Evolutionary conservation across 1,284 basidiomycete species (phyloP).

Genomic region (Microbotryum scabiosae): DNA sequence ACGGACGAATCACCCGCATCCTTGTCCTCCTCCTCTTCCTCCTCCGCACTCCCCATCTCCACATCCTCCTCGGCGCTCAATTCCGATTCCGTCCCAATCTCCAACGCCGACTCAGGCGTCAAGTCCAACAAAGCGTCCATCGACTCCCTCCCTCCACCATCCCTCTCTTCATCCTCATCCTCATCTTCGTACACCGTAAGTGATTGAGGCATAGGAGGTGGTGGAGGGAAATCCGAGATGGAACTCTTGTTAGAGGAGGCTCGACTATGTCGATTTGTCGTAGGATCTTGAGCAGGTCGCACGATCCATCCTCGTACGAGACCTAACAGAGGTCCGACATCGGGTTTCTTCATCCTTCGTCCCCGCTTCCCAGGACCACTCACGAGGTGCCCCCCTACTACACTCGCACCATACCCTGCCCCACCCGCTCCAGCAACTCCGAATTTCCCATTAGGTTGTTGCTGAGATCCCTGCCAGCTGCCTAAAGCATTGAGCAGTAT

Average conservation of each 20-base stretch:
- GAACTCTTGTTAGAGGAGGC: background rate
- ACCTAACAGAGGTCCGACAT: conserved; percentile 64
- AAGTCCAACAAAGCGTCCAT: background rate
- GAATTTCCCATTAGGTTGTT: too few species aligned
- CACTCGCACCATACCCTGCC: too few species aligned
- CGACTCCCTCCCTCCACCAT: background rate
- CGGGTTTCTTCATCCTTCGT: conserved; percentile 37
- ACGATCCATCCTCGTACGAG: conserved; percentile 54
- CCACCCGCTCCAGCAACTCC: too few species aligned
- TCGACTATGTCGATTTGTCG: background rate
- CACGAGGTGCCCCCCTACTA: conserved; percentile 49
- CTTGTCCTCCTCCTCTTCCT: background rate
- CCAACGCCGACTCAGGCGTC: too few species aligned
- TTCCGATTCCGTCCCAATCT: too few species aligned
- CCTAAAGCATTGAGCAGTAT: conserved; percentile 64
- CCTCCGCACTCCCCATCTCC: background rate
- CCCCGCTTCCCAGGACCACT: conserved; percentile 42
- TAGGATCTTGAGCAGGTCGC: background rate
- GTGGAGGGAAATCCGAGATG: conserved; percentile 1
- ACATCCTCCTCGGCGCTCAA: background rate
- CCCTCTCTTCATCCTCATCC: conserved; percentile 42
- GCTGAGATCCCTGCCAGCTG: conserved; percentile 45
- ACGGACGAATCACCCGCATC: background rate
- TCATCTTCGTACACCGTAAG: conserved; percentile 37
- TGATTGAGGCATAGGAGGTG: conserved; percentile 7